Evolutionary conservation across 768 basidiomycete species (phyloP).

Genomic region (Pleurotus pulmonarius): DNA sequence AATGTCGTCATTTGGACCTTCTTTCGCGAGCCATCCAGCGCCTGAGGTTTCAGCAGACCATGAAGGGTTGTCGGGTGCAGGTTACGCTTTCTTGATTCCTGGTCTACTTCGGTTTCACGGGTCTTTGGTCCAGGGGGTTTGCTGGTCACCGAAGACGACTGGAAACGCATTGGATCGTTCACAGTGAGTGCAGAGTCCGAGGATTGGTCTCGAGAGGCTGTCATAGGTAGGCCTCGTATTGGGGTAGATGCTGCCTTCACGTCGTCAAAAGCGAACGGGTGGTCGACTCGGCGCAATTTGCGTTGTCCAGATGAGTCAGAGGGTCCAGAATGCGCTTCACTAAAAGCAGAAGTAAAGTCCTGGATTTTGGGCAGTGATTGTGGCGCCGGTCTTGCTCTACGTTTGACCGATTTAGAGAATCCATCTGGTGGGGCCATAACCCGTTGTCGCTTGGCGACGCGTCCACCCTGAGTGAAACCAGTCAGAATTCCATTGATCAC

Average conservation of each 20-base stretch:
- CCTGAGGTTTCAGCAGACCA: neutral
- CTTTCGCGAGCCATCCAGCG: slow-evolving; percentile 1
- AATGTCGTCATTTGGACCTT: slow-evolving; percentile 10
- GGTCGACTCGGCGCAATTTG: neutral
- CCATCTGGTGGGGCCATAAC: slow-evolving; percentile 10
- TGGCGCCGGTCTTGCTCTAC: neutral
- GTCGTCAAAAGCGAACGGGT: neutral
- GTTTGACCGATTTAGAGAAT: slow-evolving; percentile 4
- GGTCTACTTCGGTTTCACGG: neutral
- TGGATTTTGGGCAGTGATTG: neutral
- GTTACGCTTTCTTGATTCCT: neutral
- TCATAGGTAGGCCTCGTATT: neutral
- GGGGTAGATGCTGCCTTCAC: neutral
- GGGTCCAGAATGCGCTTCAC: neutral
- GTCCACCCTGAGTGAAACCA: neutral
- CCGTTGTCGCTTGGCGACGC: slow-evolving; percentile 4
- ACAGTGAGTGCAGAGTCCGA: neutral
- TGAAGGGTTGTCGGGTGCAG: neutral
- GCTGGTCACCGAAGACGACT: neutral
- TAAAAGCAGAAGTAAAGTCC: slow-evolving; percentile 10
- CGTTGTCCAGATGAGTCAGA: neutral
- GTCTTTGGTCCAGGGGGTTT: neutral
- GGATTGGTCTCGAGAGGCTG: neutral
- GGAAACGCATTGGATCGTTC: slow-evolving; percentile 1
- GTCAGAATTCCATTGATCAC: too few relatives aligned